Evolutionary conservation across 1,284 basidiomycete genomes (phyloP).

Genomic region (Cutaneotrichosporon mucoides): DNA sequence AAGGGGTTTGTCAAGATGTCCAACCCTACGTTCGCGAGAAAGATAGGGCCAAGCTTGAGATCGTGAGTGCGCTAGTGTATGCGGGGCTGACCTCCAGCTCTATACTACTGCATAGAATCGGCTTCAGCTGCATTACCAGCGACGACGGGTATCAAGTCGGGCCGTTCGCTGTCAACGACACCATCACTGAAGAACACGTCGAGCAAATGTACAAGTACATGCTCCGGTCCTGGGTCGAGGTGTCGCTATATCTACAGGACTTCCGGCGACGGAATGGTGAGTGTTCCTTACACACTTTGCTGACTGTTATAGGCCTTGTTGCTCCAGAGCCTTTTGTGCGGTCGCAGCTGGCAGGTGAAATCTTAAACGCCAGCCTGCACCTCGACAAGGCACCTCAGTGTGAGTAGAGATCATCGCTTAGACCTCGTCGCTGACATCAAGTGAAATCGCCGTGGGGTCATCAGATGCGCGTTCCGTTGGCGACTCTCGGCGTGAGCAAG

Average conservation of each 20-base stretch:
- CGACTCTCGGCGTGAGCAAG: too few species aligned
- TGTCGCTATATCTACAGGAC: constrained; percentile 22
- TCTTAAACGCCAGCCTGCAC: too few species aligned
- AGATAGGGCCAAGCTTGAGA: constrained; percentile 30
- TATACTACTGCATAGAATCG: constrained; percentile 33
- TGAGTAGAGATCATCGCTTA: not conserved
- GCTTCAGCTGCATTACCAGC: constrained; percentile 38
- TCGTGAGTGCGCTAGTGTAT: constrained; percentile 18
- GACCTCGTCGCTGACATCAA: too few species aligned
- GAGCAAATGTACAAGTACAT: constrained; percentile 41
- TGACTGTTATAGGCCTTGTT: too few species aligned
- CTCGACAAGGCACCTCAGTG: constrained; percentile 2
- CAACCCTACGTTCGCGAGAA: constrained; percentile 29
- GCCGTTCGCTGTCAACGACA: constrained; percentile 26
- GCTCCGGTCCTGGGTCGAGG: constrained; percentile 41
- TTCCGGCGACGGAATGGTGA: constrained; percentile 20
- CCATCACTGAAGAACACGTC: constrained; percentile 22
- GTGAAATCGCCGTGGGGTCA: too few species aligned
- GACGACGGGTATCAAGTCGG: constrained; percentile 34
- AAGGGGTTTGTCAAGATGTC: constrained; percentile 39
- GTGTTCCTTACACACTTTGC: too few species aligned
- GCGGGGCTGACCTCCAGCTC: constrained; percentile 19
- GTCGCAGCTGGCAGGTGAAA: too few species aligned
- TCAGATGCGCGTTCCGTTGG: too few species aligned
- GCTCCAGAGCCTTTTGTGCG: too few species aligned